These are phyloP conservation scores for Pythium monospermum DNA, from an alignment of 352 stramenopile species.

Conservation along the genomic window DNA sequence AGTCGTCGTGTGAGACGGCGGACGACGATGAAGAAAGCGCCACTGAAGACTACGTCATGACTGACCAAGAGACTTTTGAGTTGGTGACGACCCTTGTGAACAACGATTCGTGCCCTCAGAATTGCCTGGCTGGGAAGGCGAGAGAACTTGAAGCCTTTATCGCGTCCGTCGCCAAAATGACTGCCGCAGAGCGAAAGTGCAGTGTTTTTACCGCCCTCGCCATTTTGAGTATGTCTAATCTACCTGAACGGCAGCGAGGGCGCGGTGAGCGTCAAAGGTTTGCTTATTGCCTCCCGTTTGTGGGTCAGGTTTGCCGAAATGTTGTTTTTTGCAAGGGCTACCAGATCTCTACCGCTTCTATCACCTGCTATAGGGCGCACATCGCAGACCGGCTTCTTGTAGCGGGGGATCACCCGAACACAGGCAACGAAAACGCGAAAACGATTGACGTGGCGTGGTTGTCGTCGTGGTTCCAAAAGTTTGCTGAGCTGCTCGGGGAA, in stretches of 20 bases:
- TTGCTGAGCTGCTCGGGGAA: slow-evolving; percentile 2
- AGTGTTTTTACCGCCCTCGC: background rate
- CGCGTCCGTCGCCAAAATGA: background rate
- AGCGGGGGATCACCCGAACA: background rate
- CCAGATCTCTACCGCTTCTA: background rate
- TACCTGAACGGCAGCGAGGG: too few species aligned
- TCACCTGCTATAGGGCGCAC: background rate
- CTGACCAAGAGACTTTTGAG: background rate
- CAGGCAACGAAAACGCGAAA: background rate
- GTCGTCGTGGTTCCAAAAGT: background rate
- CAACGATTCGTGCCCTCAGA: background rate
- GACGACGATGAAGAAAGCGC: background rate
- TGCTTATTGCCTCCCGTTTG: background rate
- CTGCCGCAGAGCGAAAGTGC: background rate
- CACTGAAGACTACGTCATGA: background rate
- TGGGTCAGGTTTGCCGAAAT: slow-evolving; percentile 2
- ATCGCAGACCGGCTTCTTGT: background rate
- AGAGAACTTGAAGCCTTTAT: background rate
- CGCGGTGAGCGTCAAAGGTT: background rate
- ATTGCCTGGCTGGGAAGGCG: background rate
- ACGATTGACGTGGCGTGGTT: background rate
- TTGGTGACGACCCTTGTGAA: background rate
- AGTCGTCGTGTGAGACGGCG: too few species aligned
- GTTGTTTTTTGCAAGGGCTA: background rate
- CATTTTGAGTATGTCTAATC: background rate